Base-by-base conservation (phyloP, 208 protist species). In the Trypanosoma avium region DNA sequence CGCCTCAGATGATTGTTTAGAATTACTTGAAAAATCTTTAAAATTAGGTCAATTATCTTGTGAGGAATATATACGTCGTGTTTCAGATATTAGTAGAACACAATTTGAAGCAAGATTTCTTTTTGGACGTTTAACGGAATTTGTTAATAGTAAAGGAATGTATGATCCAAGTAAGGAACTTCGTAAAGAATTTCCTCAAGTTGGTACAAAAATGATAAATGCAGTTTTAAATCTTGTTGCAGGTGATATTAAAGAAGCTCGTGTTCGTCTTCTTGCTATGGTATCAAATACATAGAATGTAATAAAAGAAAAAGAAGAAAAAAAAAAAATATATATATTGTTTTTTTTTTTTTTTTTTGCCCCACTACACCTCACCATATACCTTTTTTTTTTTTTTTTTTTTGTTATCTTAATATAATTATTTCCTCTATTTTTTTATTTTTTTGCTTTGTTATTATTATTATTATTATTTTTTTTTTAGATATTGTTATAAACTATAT, bases 51-150 rank as follows among this genome's bases (percentile, higher is more conserved):
- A 84, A 32, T 45, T 95, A 8, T 77, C 74, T 24, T 88, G 79
- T 49, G 86, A 95, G 30, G 86, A 92, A 52, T 95, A 92, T 60
- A 78, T 95, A 4, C 82, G 86, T 61, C 67, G 67, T 24, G 81
- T 95, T 21, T 86, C 81, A 2, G 82, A 91, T 59, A 73, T 88
- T 21, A 84, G 82, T 4, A 74, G 89, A 7, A 63, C 84, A n/a
- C 79, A 91, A 67, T 95, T 95, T 63, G 71, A 86, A 26, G 75
- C 77, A 1, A 78, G 81, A 17, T 89, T 90, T 67, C 62, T 89
- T 17, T 88, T 88, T 49, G 62, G 65, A 17, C 80, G 72, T 3
- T 70, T 84, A 5, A 60, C 60, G 19, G 62, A 50, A 19, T 48
- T 53, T 3, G 45, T 68, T 4, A 58, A 49, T 35, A 10, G 33